Evolutionary conservation across 139 green algal species (phyloP), one percentile per base, ranked within the genome.

Genomic region (Chlorella sp.): DNA sequence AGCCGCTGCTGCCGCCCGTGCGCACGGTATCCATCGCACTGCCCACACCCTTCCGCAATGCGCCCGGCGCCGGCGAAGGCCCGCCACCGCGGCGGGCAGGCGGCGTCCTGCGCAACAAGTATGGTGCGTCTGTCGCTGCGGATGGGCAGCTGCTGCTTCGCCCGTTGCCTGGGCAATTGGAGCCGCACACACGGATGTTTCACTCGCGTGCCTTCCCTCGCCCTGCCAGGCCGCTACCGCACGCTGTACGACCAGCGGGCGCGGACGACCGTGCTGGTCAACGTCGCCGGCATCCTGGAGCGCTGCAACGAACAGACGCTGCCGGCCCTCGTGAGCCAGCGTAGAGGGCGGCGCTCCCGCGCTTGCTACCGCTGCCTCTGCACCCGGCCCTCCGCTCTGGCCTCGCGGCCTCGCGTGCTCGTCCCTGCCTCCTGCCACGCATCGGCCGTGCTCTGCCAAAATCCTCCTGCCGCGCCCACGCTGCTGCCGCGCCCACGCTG

Each of bases 261-360:
- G 23, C 67, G 77, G 43, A 82, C 77, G 25, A 82, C 77, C 4
- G 77, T 82, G 56, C 69, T 82, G 0, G 69, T 82, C 40, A 79
- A 74, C 23, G 14, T 59, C 17, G 77, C 77, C 0, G 77, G 77
- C 58, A 62, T 82, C 3, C 62, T 82, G 58, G 77, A 82, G 45
- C 55, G 77, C 43, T 77, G 71, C 63, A 82, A 82, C 59, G 77
- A 82, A 45, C 68, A 79, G 66, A 82, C 77, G 14, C 56, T 82
- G 77, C 77, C 77, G 8, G 77, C 77, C 8, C 33, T 82, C n/a
- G n/a, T n/a, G n/a, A n/a, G n/a, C n/a, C n/a, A n/a, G n/a, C n/a
- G n/a, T n/a, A n/a, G n/a, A n/a, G n/a, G n/a, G n/a, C n/a, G n/a
- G n/a, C n/a, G 17, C 46, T 55, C 46, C 14, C 14, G 17, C 46